These are phyloP conservation scores for Talaromyces pinophilus DNA, from an alignment of 2,329 filamentous ascomycete species.

Conservation along the genomic window DNA sequence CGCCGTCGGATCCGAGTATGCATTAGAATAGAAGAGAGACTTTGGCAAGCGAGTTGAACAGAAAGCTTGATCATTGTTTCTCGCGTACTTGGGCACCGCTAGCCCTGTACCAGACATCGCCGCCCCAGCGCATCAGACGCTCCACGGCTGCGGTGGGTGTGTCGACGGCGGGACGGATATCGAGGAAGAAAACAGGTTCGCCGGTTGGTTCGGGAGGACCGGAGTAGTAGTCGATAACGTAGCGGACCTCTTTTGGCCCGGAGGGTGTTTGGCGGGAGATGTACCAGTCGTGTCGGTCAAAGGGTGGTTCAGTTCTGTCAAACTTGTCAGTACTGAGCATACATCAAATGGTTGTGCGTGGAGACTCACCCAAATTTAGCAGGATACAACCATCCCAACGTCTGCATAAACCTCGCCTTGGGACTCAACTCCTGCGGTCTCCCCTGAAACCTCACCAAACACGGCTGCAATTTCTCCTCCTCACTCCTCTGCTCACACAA, in stretches of 20 bases:
- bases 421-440: slow-evolving; percentile 86
- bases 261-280: slow-evolving; percentile 69
- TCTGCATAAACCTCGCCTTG: slow-evolving; percentile 81
- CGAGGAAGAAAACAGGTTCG: slow-evolving; percentile 92
- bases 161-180: slow-evolving; percentile 85
- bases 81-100: slow-evolving; percentile 65
- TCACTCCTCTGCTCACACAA: slow-evolving; percentile 33
- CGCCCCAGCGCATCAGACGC: slow-evolving; percentile 82
- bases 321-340: neutral
- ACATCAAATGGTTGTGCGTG: neutral
- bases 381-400: slow-evolving; percentile 77
- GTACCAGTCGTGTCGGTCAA: slow-evolving; percentile 97
- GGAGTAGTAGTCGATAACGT: slow-evolving; percentile 96
- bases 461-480: slow-evolving; percentile 55
- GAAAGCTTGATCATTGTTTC: slow-evolving; percentile 2
- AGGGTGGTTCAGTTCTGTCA: slow-evolving; percentile 74
- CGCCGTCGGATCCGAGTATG: slow-evolving; percentile 8
- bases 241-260: slow-evolving; percentile 77
- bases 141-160: slow-evolving; percentile 79
- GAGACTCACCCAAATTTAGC: slow-evolving; percentile 69
- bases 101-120: slow-evolving; percentile 90
- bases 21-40: neutral
- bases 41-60: neutral
- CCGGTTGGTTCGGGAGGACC: slow-evolving; percentile 78
- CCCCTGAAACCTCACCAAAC: slow-evolving; percentile 83